These are phyloP conservation scores for Stygiomarasmius scandens DNA, from an alignment of 1,284 basidiomycete species.

Conservation along the genomic window DNA sequence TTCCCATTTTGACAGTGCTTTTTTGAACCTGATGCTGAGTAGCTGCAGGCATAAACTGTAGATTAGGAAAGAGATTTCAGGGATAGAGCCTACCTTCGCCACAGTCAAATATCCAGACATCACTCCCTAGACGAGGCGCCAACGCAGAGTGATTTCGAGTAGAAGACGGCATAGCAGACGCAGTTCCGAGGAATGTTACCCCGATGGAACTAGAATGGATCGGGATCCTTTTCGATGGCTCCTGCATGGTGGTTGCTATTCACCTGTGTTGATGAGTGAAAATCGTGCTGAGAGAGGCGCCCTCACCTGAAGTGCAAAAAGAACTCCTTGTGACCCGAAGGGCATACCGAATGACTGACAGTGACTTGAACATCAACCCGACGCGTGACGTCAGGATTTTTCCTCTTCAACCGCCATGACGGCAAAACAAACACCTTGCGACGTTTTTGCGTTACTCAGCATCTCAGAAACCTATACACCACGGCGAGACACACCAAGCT, in stretches of 20 bases:
- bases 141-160: constrained; percentile 76
- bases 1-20: constrained; percentile 74
- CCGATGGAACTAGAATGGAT: constrained; percentile 37
- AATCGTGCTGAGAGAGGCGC: neutral
- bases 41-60: constrained; percentile 35
- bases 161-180: constrained; percentile 75
- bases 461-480: too few relatives aligned
- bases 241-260: neutral
- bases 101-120: constrained; percentile 88
- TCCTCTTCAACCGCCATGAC: too few relatives aligned
- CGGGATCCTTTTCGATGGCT: constrained; percentile 1
- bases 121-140: constrained; percentile 61
- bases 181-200: constrained; percentile 77
- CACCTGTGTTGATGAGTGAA: neutral
- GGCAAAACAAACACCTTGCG: too few relatives aligned
- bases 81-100: constrained; percentile 39
- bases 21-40: constrained; percentile 83
- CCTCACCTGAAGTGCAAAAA: neutral
- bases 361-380: too few relatives aligned
- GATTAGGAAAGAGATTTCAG: neutral
- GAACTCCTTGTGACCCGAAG: neutral
- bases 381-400: too few relatives aligned
- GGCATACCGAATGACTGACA: neutral
- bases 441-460: too few relatives aligned
- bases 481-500: too few relatives aligned